Evolutionary conservation across 495 filamentous ascomycete species (phyloP).

Genomic region (Astrocystis sublimbata): DNA sequence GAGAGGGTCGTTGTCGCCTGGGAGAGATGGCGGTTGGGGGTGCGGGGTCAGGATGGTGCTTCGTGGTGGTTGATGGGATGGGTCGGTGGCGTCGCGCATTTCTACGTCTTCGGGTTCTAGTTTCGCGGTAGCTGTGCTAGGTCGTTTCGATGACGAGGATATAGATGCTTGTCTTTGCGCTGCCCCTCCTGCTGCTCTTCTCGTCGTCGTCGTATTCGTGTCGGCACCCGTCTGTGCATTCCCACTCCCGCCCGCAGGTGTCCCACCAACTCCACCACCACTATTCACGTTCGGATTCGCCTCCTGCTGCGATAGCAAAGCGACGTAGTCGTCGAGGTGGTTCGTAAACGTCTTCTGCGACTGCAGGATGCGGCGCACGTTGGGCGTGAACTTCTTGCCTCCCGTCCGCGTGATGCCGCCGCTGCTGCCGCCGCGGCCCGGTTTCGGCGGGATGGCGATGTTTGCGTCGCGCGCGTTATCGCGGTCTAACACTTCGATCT

Average conservation of each 20-base stretch:
- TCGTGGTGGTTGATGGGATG: not conserved
- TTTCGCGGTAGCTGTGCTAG: constrained; percentile 10
- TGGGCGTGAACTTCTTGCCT: constrained; percentile 65
- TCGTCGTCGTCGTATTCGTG: constrained; percentile 7
- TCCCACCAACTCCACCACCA: not conserved
- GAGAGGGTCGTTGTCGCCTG: constrained; percentile 60
- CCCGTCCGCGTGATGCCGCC: not conserved
- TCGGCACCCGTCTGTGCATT: not conserved
- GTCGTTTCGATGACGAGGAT: not conserved
- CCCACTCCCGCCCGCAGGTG: not conserved
- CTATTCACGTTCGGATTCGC: constrained; percentile 24
- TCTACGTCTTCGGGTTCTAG: constrained; percentile 33
- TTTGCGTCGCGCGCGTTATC: constrained; percentile 72
- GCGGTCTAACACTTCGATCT: constrained; percentile 75
- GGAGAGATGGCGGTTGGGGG: constrained; percentile 25
- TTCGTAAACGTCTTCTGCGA: constrained; percentile 91
- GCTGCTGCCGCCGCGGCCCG: constrained; percentile 1
- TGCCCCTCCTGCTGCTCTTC: constrained; percentile 17
- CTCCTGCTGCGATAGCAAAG: constrained; percentile 56
- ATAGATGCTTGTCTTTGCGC: constrained; percentile 9
- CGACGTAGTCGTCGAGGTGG: constrained; percentile 87
- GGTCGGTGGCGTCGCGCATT: constrained; percentile 35
- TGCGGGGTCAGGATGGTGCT: constrained; percentile 15
- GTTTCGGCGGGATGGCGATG: constrained; percentile 59
- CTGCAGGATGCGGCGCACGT: constrained; percentile 85